Evolutionary conservation across 352 stramenopile genomes (phyloP), one percentile per base, ranked within the genome.

Genomic region (Phytophthora hybrid): DNA sequence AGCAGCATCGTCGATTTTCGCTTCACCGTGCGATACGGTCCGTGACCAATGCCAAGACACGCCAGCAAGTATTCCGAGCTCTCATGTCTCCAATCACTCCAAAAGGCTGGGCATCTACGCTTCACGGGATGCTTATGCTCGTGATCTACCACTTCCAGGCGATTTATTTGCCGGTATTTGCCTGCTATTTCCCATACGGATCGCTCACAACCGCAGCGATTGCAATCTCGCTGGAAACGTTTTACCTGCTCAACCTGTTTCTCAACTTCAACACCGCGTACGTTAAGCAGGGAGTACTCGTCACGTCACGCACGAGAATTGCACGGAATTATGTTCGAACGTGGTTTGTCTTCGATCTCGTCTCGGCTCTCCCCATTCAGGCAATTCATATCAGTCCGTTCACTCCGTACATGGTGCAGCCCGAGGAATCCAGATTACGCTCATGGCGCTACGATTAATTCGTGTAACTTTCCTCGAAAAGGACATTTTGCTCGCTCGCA

Each of bases 251-350:
- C 3, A 21, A 71, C 18, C 37, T 66, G 9, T 41, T 75, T 13
- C 56, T 77, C 6, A 72, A 76, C 31, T 62, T 82, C 23, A 68
- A 83, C 53, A 63, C 54, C 0, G 58, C 69, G 2, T 63, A 61
- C 49, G 3, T 62, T 11, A 34, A 81, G 6, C 23, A 68, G 55
- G 52, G 41, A 19, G 19, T 32, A 2, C 23, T 73, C 19, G 56
- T 83, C 23, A 67, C 67, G 8, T 64, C 76, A 11, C 26, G 73
- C 8, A 21, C 13, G 1, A 23, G 49, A 29, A 66, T 83, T 3
- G 52, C 78, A 4, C 26, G 37, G 1, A 60, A 71, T 9, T 66
- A 71, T 44, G 19, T 71, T 0, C 16, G 56, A 18, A 23, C 19
- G 13, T 66, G 62, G 75, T 51, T 71, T 18, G 18, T 74, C 5